A percentile compares a stretch with the other conserved stretches of the same genome.
Evolutionary conservation across 2,329 filamentous ascomycete species (phyloP).

Genomic region (Epichloe sylvatica): DNA sequence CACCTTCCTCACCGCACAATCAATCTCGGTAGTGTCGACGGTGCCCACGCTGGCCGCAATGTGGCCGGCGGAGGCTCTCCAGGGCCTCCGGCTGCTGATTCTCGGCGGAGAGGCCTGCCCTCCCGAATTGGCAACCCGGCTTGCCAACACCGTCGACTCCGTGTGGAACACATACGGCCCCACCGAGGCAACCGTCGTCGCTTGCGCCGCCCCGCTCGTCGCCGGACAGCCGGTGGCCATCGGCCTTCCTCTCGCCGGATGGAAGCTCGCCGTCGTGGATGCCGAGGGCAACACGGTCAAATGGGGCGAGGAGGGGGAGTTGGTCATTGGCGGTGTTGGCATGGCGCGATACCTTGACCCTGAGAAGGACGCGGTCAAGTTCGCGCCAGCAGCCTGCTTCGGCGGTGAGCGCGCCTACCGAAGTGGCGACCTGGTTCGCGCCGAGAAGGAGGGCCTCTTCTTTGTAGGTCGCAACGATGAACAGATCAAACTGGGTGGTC

Average conservation of each 20-base stretch:
- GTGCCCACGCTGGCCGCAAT: slow-evolving; percentile 12
- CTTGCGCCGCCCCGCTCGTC: slow-evolving; percentile 10
- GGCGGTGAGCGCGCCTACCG: slow-evolving; percentile 12
- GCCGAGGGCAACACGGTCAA: slow-evolving; percentile 29
- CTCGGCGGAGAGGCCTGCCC: slow-evolving; percentile 13
- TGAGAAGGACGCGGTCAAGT: slow-evolving; percentile 10
- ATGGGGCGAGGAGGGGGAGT: slow-evolving; percentile 14
- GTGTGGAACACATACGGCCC: slow-evolving; percentile 15
- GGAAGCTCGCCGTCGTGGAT: slow-evolving; percentile 17
- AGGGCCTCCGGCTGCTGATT: slow-evolving; percentile 10
- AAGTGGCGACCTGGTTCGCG: slow-evolving; percentile 14
- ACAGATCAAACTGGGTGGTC: slow-evolving; percentile 17
- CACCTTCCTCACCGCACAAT: slow-evolving; percentile 8
- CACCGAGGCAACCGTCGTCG: slow-evolving; percentile 13
- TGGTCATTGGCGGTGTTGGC: slow-evolving; percentile 12
- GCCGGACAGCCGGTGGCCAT: slow-evolving; percentile 10
- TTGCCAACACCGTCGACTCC: slow-evolving; percentile 8
- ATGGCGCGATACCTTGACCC: slow-evolving; percentile 12
- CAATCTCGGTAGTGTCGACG: slow-evolving; percentile 12
- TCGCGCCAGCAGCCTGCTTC: slow-evolving; percentile 9
- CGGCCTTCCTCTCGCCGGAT: slow-evolving; percentile 11
- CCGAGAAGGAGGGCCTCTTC: slow-evolving; percentile 10
- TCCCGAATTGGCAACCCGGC: slow-evolving; percentile 8
- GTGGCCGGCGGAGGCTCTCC: slow-evolving; percentile 11
- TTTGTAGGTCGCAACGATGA: slow-evolving; percentile 15